Evolutionary conservation across 2,329 filamentous ascomycete genomes (phyloP).

Genomic region (Didymella sp.): DNA sequence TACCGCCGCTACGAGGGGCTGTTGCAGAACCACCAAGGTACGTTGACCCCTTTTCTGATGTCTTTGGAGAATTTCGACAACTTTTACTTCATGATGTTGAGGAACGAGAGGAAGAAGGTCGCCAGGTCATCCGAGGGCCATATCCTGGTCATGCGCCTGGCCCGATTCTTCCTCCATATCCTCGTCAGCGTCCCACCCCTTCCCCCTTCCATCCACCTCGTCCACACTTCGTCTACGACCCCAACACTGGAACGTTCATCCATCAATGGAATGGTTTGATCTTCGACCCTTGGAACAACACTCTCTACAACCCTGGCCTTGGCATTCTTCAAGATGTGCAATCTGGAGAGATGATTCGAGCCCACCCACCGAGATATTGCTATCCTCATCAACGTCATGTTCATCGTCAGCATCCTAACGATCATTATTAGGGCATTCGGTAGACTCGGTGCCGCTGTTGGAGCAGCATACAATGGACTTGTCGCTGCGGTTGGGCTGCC

Average conservation of each 20-base stretch:
- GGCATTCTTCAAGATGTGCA: neutral
- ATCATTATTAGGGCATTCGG: neutral
- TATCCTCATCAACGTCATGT: neutral
- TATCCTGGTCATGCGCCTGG: neutral
- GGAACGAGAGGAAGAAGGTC: neutral
- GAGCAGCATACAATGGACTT: constrained; percentile 2
- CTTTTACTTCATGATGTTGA: neutral
- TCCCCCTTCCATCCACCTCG: neutral
- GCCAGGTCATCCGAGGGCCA: neutral
- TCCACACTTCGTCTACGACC: neutral
- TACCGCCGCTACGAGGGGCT: neutral
- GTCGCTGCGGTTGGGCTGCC: neutral
- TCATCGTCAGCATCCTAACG: neutral
- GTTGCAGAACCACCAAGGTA: constrained; percentile 1
- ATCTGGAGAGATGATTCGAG: neutral
- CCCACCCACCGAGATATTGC: neutral
- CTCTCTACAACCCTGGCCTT: neutral
- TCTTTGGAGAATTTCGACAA: neutral
- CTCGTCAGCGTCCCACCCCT: neutral
- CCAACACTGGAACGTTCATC: neutral
- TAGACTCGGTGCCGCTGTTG: neutral
- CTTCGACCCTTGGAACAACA: neutral
- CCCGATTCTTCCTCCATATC: neutral
- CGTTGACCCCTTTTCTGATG: constrained; percentile 2
- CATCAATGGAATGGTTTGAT: neutral